These are phyloP conservation scores for Globomyces sp. DNA, from an alignment of 371 early-diverging fungal species.

Conservation along the genomic window DNA sequence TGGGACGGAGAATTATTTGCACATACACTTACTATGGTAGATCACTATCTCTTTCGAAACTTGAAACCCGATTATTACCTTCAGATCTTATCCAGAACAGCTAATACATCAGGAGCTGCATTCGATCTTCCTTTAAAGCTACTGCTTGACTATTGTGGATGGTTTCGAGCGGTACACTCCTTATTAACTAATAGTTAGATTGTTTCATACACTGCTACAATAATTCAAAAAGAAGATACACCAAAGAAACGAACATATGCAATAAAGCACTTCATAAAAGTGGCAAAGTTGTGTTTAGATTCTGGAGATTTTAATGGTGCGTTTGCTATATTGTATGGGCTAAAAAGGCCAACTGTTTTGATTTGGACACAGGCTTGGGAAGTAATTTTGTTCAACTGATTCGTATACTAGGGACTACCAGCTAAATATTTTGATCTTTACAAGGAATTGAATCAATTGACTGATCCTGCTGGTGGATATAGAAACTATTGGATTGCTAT, in stretches of 20 bases:
- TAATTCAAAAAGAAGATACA: slow-evolving; percentile 40
- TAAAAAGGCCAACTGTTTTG: slow-evolving; percentile 38
- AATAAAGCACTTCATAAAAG: slow-evolving; percentile 43
- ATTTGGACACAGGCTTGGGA: slow-evolving; percentile 43
- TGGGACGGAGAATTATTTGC: slow-evolving; percentile 47
- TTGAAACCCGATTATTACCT: slow-evolving; percentile 49
- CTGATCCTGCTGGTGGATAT: slow-evolving; percentile 41
- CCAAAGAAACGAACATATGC: slow-evolving; percentile 40
- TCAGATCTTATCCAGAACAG: slow-evolving; percentile 37
- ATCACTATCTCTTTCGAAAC: slow-evolving; percentile 46
- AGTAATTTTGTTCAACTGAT: slow-evolving; percentile 17
- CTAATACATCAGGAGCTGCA: slow-evolving; percentile 22
- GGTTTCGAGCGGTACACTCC: slow-evolving; percentile 39
- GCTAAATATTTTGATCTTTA: slow-evolving; percentile 42
- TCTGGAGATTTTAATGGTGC: slow-evolving; percentile 44
- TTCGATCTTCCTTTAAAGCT: slow-evolving; percentile 38
- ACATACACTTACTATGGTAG: slow-evolving; percentile 44
- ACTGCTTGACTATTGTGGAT: slow-evolving; percentile 41
- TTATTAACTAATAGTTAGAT: slow-evolving; percentile 17
- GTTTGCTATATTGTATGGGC: slow-evolving; percentile 42
- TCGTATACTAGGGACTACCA: slow-evolving; percentile 23
- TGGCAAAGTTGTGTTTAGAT: slow-evolving; percentile 42
- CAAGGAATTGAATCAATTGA: slow-evolving; percentile 29
- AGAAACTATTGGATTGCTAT: slow-evolving; percentile 42
- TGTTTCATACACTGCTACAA: slow-evolving; percentile 35